A percentile compares a stretch with the other conserved stretches of the same genome.
Conservation (phyloP, 2,329 filamentous ascomycete genomes). For the Pseudopyricularia cyperi region DNA sequence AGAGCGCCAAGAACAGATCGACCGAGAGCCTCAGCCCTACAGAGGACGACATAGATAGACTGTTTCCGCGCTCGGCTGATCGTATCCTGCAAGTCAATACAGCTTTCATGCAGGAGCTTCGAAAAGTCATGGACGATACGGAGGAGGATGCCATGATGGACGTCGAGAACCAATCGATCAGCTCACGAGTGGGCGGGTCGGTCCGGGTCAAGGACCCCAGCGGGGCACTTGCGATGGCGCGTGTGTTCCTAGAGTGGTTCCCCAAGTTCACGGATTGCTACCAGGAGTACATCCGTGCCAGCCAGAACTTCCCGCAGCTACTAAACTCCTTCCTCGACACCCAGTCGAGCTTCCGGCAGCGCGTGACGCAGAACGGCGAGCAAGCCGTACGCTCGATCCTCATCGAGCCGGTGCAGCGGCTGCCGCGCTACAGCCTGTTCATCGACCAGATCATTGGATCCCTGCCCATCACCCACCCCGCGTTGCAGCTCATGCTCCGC, state of each 20-base stretch:
- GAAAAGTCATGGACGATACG: slow-evolving; percentile 65
- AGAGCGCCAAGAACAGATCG: slow-evolving; percentile 47
- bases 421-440: slow-evolving; percentile 88
- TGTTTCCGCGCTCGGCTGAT: slow-evolving; percentile 74
- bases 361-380: slow-evolving; percentile 74
- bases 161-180: slow-evolving; percentile 43
- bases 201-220: slow-evolving; percentile 54
- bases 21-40: slow-evolving; percentile 56
- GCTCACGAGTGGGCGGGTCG: slow-evolving; percentile 28
- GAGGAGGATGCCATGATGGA: slow-evolving; percentile 70
- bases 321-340: slow-evolving; percentile 69
- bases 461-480: slow-evolving; percentile 74
- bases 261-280: slow-evolving; percentile 86
- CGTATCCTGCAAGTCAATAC: slow-evolving; percentile 72
- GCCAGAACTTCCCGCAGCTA: slow-evolving; percentile 72
- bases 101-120: slow-evolving; percentile 65
- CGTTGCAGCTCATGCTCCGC: slow-evolving; percentile 69
- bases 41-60: slow-evolving; percentile 55
- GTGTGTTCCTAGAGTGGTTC: slow-evolving; percentile 79
- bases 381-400: slow-evolving; percentile 81
- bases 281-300: slow-evolving; percentile 82
- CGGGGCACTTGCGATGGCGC: slow-evolving; percentile 66
- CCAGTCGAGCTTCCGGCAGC: slow-evolving; percentile 69
- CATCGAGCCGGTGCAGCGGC: slow-evolving; percentile 89
- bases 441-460: slow-evolving; percentile 91